Evolutionary conservation across 495 filamentous ascomycete species (phyloP), one percentile per base, ranked within the genome.

Genomic region (Oleoguttula mirabilis): DNA sequence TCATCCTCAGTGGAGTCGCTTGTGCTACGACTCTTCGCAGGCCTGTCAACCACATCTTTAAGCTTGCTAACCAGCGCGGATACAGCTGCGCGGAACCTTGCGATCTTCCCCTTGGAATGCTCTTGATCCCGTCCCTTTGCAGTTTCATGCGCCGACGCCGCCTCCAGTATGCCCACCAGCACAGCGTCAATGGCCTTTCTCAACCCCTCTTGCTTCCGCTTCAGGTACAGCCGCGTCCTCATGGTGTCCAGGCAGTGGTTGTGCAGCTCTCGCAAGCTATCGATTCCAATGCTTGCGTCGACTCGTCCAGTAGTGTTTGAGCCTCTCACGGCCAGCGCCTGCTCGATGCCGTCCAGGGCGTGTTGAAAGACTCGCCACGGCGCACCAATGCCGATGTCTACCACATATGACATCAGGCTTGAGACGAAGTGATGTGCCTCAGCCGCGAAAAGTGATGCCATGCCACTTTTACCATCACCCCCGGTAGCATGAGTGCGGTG

Each of bases 241-340:
- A 94, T 84, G 22, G 72, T 66, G 51, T 94, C 84, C 2, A 96
- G 70, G n/a, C 79, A 69, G 7, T 68, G 59, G 55, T 88, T 82
- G 48, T 93, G 87, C 25, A 73, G 71, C n/a, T 73, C 70, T 6
- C 78, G 66, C 5, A 96, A 56, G 22, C 68, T 60, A 12, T 77
- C 72, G 0, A 92, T 65, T 3, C 79, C 76, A 47, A 75, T 63
- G 20, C 4, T 63, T 63, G 7, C 66, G 65, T 42, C 66, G 60
- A 24, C 63, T 62, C 32, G 17, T 43, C 35, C 36, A 41, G 31
- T 54, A 56, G 43, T 57, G 56, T 41, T 61, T 54, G 17, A 21
- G 19, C 3, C 25, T 32, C 8, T 42, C 14, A 17, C 32, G 8
- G 5, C 11, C 8, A 21, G 6, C 6, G 27, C 10, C 67, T 51